Evolutionary conservation across 202 grass and related monocot species (phyloP), one percentile per base, ranked within the genome.

Genomic region (Eragrostis tef): DNA sequence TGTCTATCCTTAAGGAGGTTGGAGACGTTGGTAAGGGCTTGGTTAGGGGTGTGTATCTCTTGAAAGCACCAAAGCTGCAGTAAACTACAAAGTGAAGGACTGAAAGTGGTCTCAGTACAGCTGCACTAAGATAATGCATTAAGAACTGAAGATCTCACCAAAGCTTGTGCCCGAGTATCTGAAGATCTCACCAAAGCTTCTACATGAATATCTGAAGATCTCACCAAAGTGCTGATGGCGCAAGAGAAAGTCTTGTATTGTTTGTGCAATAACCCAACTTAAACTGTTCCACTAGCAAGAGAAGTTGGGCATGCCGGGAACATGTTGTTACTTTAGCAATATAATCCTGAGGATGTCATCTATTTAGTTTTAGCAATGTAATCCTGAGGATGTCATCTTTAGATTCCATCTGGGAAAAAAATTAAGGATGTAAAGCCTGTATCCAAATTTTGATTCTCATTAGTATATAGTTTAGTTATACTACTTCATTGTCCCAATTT

Each of bases 11-110:
- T 26, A 95, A 91, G 80, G 83, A 91, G 75, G 85, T 98, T 27
- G 96, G 83, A 70, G 86, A 91, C 66, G 64, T 93, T 61, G 96
- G 96, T 46, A 95, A 98, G 66, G 96, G 96, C 66, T 83, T 98
- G 43, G 92, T 93, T 44, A 93, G 87, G 87, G 87, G 92, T 80
- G 90, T 98, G 3, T 65, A 90, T 87, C 95, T 98, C 67, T 64
- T 98, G 43, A 98, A 95, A 81, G 72, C 75, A 58, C 94, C 90
- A 56, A 95, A 85, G 86, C 41, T 88, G 73, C 47, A 65, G 70
- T 72, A 86, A 68, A 14, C 53, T n/a, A 13, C 27, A 15, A 20
- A 3, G 53, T 7, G 29, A 57, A 14, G 22, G 64, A 14, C 6
- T 66, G 48, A 61, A 60, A 3, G 2, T 25, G 53, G 20, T 9